Evolutionary conservation across 108 stramenopile species (phyloP).

Genomic region (Cyclotella sp.): DNA sequence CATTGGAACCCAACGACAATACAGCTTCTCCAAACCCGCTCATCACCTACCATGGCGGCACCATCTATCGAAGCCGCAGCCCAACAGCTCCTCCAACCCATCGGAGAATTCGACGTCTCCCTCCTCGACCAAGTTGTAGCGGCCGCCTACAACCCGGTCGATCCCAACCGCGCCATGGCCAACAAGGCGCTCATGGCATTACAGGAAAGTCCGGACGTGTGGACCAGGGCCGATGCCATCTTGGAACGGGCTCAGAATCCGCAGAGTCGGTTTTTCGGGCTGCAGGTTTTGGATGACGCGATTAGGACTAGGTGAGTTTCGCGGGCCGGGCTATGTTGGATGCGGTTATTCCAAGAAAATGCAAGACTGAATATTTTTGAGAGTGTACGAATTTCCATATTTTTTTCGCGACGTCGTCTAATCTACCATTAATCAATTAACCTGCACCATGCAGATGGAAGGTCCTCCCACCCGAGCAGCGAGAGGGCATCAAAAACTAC

Average conservation of each 20-base stretch:
- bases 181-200: conserved; percentile 92
- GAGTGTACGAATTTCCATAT: no score
- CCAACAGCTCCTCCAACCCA: conserved; percentile 47
- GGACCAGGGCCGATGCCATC: conserved; percentile 89
- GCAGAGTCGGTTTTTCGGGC: conserved; percentile 87
- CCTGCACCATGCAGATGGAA: conserved; percentile 75
- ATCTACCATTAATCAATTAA: background rate
- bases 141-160: conserved; percentile 82
- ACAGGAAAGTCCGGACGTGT: conserved; percentile 82
- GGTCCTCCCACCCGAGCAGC: conserved; percentile 88
- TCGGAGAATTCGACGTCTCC: conserved; percentile 81
- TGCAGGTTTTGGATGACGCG: conserved; percentile 90
- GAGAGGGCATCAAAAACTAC: conserved; percentile 97
- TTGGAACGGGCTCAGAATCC: conserved; percentile 84
- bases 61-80: conserved; percentile 53
- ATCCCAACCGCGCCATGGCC: conserved; percentile 81
- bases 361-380: background rate
- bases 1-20: background rate
- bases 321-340: background rate
- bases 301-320: conserved; percentile 79
- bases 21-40: background rate
- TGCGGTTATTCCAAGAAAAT: background rate
- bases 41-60: conserved; percentile 5
- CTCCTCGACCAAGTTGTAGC: conserved; percentile 85
- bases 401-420: background rate